These are phyloP conservation scores for Geosmithia morbida DNA, from an alignment of 2,329 filamentous ascomycete genomes.

Conservation along the genomic window DNA sequence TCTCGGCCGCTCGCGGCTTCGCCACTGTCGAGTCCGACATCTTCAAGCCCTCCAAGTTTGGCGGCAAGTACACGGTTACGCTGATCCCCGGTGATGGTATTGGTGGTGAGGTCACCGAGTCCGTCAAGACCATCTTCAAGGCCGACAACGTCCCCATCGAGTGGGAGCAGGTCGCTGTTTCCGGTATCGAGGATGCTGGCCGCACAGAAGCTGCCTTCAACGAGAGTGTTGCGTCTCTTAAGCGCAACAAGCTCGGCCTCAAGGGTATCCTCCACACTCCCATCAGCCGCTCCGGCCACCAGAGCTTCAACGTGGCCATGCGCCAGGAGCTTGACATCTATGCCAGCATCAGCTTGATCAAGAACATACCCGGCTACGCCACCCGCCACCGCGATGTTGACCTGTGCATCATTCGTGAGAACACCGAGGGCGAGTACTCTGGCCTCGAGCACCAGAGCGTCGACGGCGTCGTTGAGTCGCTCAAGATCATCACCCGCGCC, in stretches of 20 bases:
- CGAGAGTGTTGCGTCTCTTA: conserved; percentile 86
- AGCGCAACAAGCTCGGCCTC: conserved; percentile 96
- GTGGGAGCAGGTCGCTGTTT: conserved; percentile 97
- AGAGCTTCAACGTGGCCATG: conserved; percentile 98
- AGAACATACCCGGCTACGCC: conserved; percentile 98
- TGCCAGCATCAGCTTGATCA: conserved; percentile 92
- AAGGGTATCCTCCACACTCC: conserved; percentile 99
- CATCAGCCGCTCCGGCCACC: conserved; percentile 90
- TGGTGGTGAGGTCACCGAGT: conserved; percentile 93
- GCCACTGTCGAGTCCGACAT: conserved; percentile 87
- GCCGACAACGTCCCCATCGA: conserved; percentile 97
- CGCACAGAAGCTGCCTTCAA: conserved; percentile 91
- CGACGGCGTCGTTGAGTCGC: conserved; percentile 88
- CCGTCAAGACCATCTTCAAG: conserved; percentile 99
- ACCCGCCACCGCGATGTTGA: conserved; percentile 96
- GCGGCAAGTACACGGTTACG: conserved; percentile 98
- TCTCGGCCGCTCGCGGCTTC: conserved; percentile 39
- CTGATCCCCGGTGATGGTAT: conserved; percentile 98
- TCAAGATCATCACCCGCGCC: conserved; percentile 98
- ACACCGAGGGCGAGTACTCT: conserved; percentile 99
- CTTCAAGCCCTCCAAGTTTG: conserved; percentile 98
- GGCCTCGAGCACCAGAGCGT: conserved; percentile 98
- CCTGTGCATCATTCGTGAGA: conserved; percentile 98
- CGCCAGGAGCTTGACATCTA: conserved; percentile 99
- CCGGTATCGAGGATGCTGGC: conserved; percentile 71